Base-by-base conservation (phyloP, 192 early-diverging fungal species). In the Dissophora ornata region DNA sequence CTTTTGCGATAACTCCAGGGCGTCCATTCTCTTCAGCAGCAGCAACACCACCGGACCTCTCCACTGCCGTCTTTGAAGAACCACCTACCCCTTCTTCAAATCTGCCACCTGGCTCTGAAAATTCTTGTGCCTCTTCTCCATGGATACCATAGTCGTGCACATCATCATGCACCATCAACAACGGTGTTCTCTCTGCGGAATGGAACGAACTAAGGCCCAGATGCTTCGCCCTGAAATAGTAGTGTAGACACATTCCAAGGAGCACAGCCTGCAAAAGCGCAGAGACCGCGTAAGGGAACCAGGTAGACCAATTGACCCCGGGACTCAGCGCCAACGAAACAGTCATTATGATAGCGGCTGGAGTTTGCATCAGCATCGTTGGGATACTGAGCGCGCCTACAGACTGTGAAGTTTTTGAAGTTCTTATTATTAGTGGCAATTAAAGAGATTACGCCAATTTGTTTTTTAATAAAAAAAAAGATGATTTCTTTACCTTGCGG, bases 341-440 rank as follows among this genome's bases (percentile, higher is more conserved):
- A 1, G 90, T 91, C 83, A 98, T 91, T 21, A 94, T 58, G 33
- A 90, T 66, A 1, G 71, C 45, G 7, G 48, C 90, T 11, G 93
- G 93, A 25, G 89, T 88, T 80, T 96, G 94, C 74, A 98, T 91
- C 55, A 93, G 59, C 90, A 98, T 90, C 88, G 92, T 95, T 4
- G 92, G 90, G 22, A 98, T 91, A 77, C 91, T 93, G 34, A 98
- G 82, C 0, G 96, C 92, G 16, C 96, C 96, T 22, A 95, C 94
- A 9, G 86, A 71, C 89, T 93, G 19, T n/a, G n/a, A n/a, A n/a
- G n/a, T n/a, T n/a, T n/a, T n/a, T n/a, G n/a, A n/a, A n/a, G n/a
- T n/a, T n/a, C n/a, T n/a, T n/a, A n/a, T n/a, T n/a, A n/a, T n/a
- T n/a, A n/a, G n/a, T n/a, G n/a, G n/a, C n/a, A n/a, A n/a, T n/a